Base-by-base conservation (phyloP, 176 grass and related monocot genomes). In the Carex myosuroides region DNA sequence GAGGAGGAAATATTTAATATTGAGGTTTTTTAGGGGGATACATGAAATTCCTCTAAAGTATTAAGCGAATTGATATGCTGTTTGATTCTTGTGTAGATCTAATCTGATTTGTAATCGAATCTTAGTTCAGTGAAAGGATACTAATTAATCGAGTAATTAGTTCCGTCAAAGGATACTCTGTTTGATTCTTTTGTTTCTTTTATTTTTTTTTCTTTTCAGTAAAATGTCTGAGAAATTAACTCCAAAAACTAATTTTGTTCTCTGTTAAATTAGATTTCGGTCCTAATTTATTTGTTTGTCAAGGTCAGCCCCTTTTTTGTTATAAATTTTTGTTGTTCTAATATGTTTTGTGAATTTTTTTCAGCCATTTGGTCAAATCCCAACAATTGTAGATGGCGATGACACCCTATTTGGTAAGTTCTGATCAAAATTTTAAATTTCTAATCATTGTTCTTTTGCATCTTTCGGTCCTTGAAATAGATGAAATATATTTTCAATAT, bases 331-430 rank as follows among this genome's bases (percentile, higher is more conserved):
- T 35, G 6, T 39, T 14, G 55, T 58, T 7, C 66, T 69, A 35
- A 69, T 18, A 18, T 42, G 14, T 33, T 76, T 46, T 7, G 13
- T 18, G 16, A 71, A 13, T 16, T 17, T 77, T 5, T 16, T 82
- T 89, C 90, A 98, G 95, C 95, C 95, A 35, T 98, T 98, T 6
- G 95, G 92, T 75, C 89, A 98, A 89, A 94, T 98, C 84, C 95
- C 95, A 0, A 89, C 35, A 37, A 52, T 98, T 35, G 79, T 91
- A 81, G 95, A 98, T n/a, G 95, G 84, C 2, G 95, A 93, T 3
- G 66, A 87, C 16, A 83, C 89, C 8, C 53, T 98, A 52, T 94
- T 87, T 53, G 95, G 95, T 94, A 64, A 87, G 13, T 21, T 70
- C 16, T 42, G 14, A 41, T 70, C 6, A 13, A 42, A 70, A 17